Base-by-base conservation (phyloP, 768 basidiomycete species). In the Saitozyma sp. region DNA sequence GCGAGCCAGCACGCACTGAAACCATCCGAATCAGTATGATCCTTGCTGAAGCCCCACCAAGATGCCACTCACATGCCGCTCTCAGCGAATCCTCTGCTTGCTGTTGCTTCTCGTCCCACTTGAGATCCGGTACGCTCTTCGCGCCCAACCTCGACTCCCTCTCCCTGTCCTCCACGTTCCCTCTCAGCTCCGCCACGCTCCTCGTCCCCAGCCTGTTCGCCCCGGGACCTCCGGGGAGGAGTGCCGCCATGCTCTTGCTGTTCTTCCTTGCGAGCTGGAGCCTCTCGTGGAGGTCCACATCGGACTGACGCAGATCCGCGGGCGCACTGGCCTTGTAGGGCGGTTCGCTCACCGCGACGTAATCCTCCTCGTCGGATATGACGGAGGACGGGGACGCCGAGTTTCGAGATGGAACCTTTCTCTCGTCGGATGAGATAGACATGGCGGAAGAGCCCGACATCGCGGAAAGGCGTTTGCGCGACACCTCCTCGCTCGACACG, bases 191-290 rank as follows among this genome's bases (percentile, higher is more conserved):
- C 43, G 57, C 58, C 13, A 49, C 59, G 38, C 64, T 61, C 42
- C 56, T 51, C 49, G 60, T 56, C 8, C 49, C 60, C 17, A 60
- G 50, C 50, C 41, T 29, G 52, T 39, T 58, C 14, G 48, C 51
- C 14, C 48, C 10, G 11, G 17, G 59, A 45, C 45, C 38, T 17
- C 6, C 13, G 42, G 9, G 59, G 59, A 41, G 48, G 16, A 66
- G 50, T 17, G 50, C 45, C 11, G 70, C 68, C 42, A 73, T 65
- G 14, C 69, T 64, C 59, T 61, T 67, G 62, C 73, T 74, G 75
- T 96, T 96, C 67, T 85, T 85, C 63, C 90, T 83, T 6, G 93
- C 93, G 54, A 95, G 81, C 65, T 90, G 90, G 56, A 96, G 80
- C 53, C 88, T 87, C 81, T 85, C 83, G 19, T 87, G 84, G 57